Evolutionary conservation across 345 rosid genomes (phyloP).

Genomic region (Dipteronia sinensis): DNA sequence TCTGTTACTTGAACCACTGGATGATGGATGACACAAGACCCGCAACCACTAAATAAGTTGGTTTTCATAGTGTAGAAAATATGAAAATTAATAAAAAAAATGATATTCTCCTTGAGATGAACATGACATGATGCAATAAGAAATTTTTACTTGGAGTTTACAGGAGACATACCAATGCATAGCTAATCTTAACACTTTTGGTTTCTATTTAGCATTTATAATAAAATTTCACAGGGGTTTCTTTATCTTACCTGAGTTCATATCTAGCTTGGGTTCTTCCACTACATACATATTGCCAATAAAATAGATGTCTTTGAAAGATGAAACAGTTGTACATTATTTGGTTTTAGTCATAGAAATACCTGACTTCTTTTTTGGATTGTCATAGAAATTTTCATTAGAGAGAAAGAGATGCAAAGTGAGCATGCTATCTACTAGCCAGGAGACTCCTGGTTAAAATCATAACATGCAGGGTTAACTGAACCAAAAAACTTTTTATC

Average conservation of each 20-base stretch:
- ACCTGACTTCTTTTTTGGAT: not conserved
- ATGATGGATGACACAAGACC: not conserved
- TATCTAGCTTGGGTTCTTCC: not conserved
- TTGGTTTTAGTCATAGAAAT: not conserved
- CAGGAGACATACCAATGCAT: not conserved
- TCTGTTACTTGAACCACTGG: not conserved
- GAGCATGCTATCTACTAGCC: not conserved
- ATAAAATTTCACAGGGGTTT: no score
- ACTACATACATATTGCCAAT: not conserved
- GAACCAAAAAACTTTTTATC: not conserved
- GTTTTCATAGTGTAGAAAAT: not conserved
- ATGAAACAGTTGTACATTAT: not conserved
- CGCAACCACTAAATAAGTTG: not conserved
- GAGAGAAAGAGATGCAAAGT: not conserved
- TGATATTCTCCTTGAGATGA: not conserved
- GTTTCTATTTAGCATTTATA: not conserved
- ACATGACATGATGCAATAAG: not conserved
- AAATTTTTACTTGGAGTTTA: not conserved
- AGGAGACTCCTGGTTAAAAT: no score
- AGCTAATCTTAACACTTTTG: no score
- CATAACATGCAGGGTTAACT: not conserved
- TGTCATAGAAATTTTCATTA: not conserved
- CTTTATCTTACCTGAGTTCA: not conserved
- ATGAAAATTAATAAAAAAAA: not conserved
- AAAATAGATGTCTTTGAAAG: no score